These are phyloP conservation scores for Verticillium alfalfae DNA, from an alignment of 2,329 filamentous ascomycete genomes.

Conservation along the genomic window DNA sequence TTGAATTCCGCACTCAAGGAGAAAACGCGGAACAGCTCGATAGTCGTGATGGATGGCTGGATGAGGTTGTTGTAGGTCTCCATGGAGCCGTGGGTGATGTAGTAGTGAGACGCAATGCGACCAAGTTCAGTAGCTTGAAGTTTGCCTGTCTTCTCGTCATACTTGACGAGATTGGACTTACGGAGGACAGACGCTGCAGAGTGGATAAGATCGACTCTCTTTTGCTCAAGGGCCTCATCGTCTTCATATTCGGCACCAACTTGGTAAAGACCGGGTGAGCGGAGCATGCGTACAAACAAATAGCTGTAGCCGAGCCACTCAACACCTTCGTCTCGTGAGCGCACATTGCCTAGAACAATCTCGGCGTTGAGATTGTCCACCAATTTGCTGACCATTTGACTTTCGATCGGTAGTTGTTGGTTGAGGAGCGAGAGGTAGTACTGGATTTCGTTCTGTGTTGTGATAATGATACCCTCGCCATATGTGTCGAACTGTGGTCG, in stretches of 20 bases:
- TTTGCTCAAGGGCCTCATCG: slow-evolving; percentile 87
- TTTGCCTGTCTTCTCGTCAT: slow-evolving; percentile 87
- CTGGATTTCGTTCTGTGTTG: slow-evolving; percentile 87
- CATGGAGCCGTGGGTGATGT: slow-evolving; percentile 96
- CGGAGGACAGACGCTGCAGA: slow-evolving; percentile 85
- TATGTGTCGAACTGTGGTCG: slow-evolving; percentile 96
- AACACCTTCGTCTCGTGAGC: slow-evolving; percentile 90
- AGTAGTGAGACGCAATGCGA: slow-evolving; percentile 95
- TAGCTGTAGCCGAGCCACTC: slow-evolving; percentile 99
- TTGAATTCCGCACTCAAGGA: slow-evolving; percentile 97
- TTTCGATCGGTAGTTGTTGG: slow-evolving; percentile 95
- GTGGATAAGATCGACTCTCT: slow-evolving; percentile 94
- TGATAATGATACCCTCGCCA: slow-evolving; percentile 98
- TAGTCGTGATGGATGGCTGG: slow-evolving; percentile 85
- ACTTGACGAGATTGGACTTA: slow-evolving; percentile 84
- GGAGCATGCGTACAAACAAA: slow-evolving; percentile 94
- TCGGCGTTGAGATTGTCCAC: slow-evolving; percentile 97
- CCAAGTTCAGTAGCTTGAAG: slow-evolving; percentile 90
- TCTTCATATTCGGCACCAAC: slow-evolving; percentile 94
- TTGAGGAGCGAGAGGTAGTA: slow-evolving; percentile 97
- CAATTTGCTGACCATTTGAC: slow-evolving; percentile 86
- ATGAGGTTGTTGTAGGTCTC: slow-evolving; percentile 94
- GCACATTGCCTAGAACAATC: slow-evolving; percentile 87
- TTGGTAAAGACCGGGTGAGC: slow-evolving; percentile 90
- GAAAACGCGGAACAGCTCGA: slow-evolving; percentile 95